Percentiles rank a stretch among this genome's conserved stretches.
These are phyloP conservation scores for Lactarius deliciosus DNA, from an alignment of 768 basidiomycete genomes.

Conservation along the genomic window DNA sequence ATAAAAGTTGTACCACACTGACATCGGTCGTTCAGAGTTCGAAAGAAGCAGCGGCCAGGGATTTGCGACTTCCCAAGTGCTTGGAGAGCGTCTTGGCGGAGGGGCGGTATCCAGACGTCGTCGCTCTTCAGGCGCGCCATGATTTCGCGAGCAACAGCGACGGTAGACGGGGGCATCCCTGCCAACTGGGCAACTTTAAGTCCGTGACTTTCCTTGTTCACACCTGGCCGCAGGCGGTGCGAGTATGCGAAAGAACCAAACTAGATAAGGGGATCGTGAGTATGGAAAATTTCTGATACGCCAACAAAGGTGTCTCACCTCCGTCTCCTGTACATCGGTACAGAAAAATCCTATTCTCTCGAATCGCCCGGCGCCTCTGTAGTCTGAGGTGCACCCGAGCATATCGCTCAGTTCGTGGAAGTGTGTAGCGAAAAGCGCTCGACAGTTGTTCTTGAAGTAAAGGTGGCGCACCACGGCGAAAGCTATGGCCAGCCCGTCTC, in stretches of 20 bases:
- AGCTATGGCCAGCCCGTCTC: conserved; percentile 91
- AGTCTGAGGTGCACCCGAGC: conserved; percentile 57
- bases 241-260: conserved; percentile 81
- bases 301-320: conserved; percentile 45
- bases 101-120: conserved; percentile 8
- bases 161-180: conserved; percentile 67
- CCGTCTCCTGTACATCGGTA: conserved; percentile 78
- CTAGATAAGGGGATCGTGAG: conserved; percentile 39
- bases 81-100: conserved; percentile 10
- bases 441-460: conserved; percentile 63
- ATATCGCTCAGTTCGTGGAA: conserved; percentile 92
- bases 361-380: conserved; percentile 50
- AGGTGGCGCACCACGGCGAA: conserved; percentile 89
- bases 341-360: conserved; percentile 78
- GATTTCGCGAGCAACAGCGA: conserved; percentile 59
- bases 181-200: conserved; percentile 87
- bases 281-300: not conserved
- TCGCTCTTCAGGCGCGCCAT: conserved; percentile 42
- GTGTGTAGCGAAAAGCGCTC: conserved; percentile 97
- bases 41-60: not conserved
- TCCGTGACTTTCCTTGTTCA: conserved; percentile 90
- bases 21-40: not conserved
- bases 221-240: conserved; percentile 74
- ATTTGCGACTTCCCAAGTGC: conserved; percentile 26
- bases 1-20: not conserved